Conservation (phyloP, 352 stramenopile genomes). For the Phytophthora multivora region DNA sequence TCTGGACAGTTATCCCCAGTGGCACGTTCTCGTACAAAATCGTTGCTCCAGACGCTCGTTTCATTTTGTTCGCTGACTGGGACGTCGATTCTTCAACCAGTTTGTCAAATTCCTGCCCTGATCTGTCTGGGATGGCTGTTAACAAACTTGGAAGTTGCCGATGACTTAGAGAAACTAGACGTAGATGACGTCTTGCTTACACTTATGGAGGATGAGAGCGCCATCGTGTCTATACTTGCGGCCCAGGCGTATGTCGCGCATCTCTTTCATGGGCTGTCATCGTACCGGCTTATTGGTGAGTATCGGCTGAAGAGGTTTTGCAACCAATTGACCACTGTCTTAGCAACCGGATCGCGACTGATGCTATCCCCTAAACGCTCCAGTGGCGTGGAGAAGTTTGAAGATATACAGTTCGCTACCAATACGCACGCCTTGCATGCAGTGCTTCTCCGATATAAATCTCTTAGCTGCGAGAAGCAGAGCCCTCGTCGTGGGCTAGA, state of each 20-base stretch:
- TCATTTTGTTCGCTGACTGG: slow-evolving; percentile 29
- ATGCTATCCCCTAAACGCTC: slow-evolving; percentile 14
- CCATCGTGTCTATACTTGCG: slow-evolving; percentile 14
- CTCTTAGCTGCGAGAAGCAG: slow-evolving; percentile 9
- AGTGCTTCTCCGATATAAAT: slow-evolving; percentile 8
- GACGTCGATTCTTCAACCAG: slow-evolving; percentile 19
- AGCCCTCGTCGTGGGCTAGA: neutral
- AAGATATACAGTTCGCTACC: slow-evolving; percentile 19
- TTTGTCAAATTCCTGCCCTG: slow-evolving; percentile 24
- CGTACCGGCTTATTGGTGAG: slow-evolving; percentile 3
- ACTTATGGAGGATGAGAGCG: slow-evolving; percentile 17
- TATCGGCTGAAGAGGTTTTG: slow-evolving; percentile 17
- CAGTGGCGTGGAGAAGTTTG: slow-evolving; percentile 2
- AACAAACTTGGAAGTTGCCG: slow-evolving; percentile 12
- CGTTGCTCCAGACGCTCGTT: slow-evolving; percentile 24
- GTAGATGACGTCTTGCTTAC: slow-evolving; percentile 23
- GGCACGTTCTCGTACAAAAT: slow-evolving; percentile 22
- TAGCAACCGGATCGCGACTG: slow-evolving; percentile 8
- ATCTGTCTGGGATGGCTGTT: slow-evolving; percentile 26
- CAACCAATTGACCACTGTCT: slow-evolving; percentile 20
- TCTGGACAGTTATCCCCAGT: slow-evolving; percentile 19
- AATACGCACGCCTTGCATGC: slow-evolving; percentile 2
- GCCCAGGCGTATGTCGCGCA: slow-evolving; percentile 5
- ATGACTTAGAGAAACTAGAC: slow-evolving; percentile 19
- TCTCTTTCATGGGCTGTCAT: slow-evolving; percentile 20